These are phyloP conservation scores for Fusarium sp. DNA, from an alignment of 2,329 filamentous ascomycete species.

Conservation along the genomic window DNA sequence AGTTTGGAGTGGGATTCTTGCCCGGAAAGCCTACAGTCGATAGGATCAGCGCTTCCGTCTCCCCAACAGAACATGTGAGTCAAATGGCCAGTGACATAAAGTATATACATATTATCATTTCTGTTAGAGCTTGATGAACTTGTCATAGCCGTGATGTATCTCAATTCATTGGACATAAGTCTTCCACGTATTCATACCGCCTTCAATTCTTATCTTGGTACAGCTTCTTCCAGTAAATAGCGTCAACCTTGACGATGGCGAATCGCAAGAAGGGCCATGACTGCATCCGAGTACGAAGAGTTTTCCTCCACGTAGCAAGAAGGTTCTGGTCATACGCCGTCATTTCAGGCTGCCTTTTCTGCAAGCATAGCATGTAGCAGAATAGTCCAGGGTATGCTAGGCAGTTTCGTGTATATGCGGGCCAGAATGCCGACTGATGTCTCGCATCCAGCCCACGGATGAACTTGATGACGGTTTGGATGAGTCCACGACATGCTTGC, in stretches of 20 bases:
- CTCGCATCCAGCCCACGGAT: background rate
- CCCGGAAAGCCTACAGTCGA: too few species aligned
- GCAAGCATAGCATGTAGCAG: slow-evolving; percentile 10
- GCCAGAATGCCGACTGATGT: slow-evolving; percentile 6
- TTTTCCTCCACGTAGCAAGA: slow-evolving; percentile 3
- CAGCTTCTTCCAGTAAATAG: slow-evolving; percentile 15
- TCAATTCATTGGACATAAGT: rapidly evolving
- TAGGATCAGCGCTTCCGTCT: too few species aligned
- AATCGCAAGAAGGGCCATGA: slow-evolving; percentile 1
- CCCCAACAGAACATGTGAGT: too few species aligned
- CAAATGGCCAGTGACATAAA: too few species aligned
- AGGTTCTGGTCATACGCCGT: background rate
- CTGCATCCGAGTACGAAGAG: slow-evolving; percentile 1
- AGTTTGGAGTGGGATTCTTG: too few species aligned
- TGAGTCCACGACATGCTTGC: background rate
- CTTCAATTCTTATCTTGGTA: background rate
- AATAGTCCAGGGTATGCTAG: background rate
- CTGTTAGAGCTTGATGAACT: background rate
- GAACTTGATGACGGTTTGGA: slow-evolving; percentile 16
- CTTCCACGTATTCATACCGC: background rate
- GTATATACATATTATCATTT: background rate
- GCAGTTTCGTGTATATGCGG: slow-evolving; percentile 1
- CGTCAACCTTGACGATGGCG: slow-evolving; percentile 15
- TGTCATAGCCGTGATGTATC: background rate
- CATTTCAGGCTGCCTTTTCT: slow-evolving; percentile 7